These are phyloP conservation scores for Candida orba DNA, from an alignment of 805 yeast genomes.

Conservation along the genomic window DNA sequence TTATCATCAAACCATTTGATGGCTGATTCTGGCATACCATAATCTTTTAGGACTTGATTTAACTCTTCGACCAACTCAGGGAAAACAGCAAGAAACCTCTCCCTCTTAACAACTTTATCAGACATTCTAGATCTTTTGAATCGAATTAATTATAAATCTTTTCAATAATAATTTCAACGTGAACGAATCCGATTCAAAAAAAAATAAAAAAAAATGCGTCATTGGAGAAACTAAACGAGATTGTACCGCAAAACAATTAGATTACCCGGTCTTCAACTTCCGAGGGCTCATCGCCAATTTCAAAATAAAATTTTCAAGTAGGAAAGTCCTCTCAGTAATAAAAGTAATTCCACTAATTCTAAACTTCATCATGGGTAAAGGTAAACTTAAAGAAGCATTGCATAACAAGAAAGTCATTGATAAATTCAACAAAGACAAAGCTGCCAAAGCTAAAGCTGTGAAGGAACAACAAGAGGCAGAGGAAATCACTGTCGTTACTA, in stretches of 20 bases:
- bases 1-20: slow-evolving; percentile 72
- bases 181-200: neutral
- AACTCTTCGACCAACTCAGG: slow-evolving; percentile 76
- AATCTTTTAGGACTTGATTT: slow-evolving; percentile 47
- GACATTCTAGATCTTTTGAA: slow-evolving; percentile 10
- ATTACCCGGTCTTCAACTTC: neutral
- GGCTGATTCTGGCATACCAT: slow-evolving; percentile 84
- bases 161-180: neutral
- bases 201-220: too few relatives aligned
- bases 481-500: slow-evolving; percentile 28
- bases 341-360: neutral
- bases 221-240: too few relatives aligned
- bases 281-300: slow-evolving; percentile 11
- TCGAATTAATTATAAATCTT: neutral
- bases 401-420: slow-evolving; percentile 13
- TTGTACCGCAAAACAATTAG: neutral
- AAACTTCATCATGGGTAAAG: slow-evolving; percentile 20
- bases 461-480: slow-evolving; percentile 21
- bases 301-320: slow-evolving; percentile 3
- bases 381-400: slow-evolving; percentile 20
- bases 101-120: slow-evolving; percentile 30
- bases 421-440: slow-evolving; percentile 15
- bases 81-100: slow-evolving; percentile 59
- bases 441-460: slow-evolving; percentile 13
- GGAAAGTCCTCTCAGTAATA: neutral